Conservation (phyloP, 768 basidiomycete genomes). For the Neoboletus magnificus region DNA sequence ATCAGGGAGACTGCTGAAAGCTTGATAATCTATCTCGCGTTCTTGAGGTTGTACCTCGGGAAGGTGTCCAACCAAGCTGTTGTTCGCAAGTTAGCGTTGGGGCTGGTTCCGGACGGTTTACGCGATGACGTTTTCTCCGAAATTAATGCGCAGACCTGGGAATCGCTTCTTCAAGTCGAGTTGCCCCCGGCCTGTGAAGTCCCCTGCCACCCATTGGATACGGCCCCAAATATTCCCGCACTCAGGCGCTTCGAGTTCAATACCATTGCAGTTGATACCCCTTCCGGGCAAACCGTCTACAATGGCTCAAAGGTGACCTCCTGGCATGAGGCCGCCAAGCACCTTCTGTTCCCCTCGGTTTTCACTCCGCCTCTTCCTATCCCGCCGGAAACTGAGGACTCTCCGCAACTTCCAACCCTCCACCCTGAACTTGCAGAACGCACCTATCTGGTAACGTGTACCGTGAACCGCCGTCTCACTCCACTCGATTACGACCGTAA, state of each 20-base stretch:
- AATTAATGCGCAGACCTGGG: slow-evolving; percentile 62
- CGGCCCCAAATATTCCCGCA: slow-evolving; percentile 22
- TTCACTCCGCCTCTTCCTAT: slow-evolving; percentile 53
- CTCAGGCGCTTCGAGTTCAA: slow-evolving; percentile 69
- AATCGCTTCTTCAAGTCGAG: slow-evolving; percentile 57
- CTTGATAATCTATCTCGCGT: slow-evolving; percentile 69
- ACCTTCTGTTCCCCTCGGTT: slow-evolving; percentile 82
- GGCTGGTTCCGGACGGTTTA: slow-evolving; percentile 43
- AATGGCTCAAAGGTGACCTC: slow-evolving; percentile 60
- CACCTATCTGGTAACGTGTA: slow-evolving; percentile 91
- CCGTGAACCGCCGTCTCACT: slow-evolving; percentile 91
- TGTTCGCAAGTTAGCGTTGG: slow-evolving; percentile 50
- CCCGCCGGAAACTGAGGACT: slow-evolving; percentile 36
- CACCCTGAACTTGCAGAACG: slow-evolving; percentile 86
- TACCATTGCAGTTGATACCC: slow-evolving; percentile 66
- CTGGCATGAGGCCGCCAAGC: slow-evolving; percentile 87
- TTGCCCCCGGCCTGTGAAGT: slow-evolving; percentile 29
- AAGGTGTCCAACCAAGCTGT: slow-evolving; percentile 50
- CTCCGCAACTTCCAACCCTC: slow-evolving; percentile 61
- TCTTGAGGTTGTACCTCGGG: slow-evolving; percentile 82
- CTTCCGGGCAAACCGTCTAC: slow-evolving; percentile 52
- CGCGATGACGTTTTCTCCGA: slow-evolving; percentile 43
- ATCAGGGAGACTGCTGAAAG: slow-evolving; percentile 46
- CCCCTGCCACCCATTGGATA: slow-evolving; percentile 16
- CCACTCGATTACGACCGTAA: slow-evolving; percentile 96